phyloP scores from a whole-genome alignment of 2,329 filamentous ascomycete species.

The Aspergillus sojae region DNA sequence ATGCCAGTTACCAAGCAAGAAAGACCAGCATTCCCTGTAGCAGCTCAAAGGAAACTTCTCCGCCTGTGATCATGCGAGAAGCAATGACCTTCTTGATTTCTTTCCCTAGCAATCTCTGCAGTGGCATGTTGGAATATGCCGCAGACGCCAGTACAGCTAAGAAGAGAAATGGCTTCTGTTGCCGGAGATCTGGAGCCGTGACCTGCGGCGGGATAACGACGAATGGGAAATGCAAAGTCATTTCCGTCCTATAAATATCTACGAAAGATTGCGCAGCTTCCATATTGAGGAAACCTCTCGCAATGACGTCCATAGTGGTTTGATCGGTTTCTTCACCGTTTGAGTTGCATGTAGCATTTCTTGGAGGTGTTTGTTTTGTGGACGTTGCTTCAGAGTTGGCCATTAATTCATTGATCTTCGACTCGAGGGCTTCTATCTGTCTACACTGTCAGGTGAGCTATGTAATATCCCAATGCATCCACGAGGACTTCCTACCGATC shows the following conservation, averaged over 20 bases:
- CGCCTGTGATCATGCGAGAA: conserved; percentile 33
- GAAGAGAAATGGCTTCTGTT: conserved; percentile 38
- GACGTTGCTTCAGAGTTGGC: neutral
- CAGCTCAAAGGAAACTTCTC: conserved; percentile 41
- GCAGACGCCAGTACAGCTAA: conserved; percentile 35
- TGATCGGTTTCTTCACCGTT: neutral
- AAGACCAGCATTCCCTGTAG: conserved; percentile 44
- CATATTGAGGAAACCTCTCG: conserved; percentile 18
- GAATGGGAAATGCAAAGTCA: conserved; percentile 44
- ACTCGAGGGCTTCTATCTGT: conserved; percentile 41
- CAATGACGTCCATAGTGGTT: conserved; percentile 20
- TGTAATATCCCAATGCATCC: neutral
- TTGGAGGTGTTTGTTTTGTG: neutral
- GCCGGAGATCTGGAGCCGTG: conserved; percentile 30
- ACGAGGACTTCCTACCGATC: conserved; percentile 30
- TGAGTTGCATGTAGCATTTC: neutral
- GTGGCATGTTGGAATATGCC: conserved; percentile 35
- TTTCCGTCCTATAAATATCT: conserved; percentile 35
- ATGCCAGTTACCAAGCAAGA: conserved; percentile 33
- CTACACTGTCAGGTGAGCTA: conserved; percentile 19
- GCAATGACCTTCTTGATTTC: conserved; percentile 35
- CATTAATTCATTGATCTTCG: conserved; percentile 18
- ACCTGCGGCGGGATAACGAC: conserved; percentile 32
- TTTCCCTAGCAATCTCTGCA: conserved; percentile 37
- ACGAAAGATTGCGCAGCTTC: conserved; percentile 27